Conservation (phyloP, 176 grass and related monocot genomes). For the Elymus sibiricus region DNA sequence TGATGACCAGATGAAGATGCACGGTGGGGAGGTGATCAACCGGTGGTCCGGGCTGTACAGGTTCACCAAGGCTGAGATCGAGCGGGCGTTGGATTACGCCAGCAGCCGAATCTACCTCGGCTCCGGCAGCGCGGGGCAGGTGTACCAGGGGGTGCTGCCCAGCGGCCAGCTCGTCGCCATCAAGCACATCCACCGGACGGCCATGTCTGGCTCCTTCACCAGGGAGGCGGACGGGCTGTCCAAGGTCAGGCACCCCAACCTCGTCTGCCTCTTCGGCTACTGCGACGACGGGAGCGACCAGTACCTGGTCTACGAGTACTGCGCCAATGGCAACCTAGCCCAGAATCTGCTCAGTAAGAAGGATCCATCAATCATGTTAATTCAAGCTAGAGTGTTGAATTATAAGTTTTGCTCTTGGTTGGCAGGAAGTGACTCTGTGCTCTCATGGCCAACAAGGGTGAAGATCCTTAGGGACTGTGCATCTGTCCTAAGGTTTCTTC, state of each 20-base stretch:
- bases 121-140: constrained; percentile 52
- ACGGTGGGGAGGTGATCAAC: constrained; percentile 28
- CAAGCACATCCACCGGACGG: constrained; percentile 56
- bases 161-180: constrained; percentile 62
- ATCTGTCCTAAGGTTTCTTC: constrained; percentile 58
- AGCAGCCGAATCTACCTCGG: constrained; percentile 44
- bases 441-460: constrained; percentile 54
- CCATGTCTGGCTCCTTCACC: constrained; percentile 42
- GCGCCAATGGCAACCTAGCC: constrained; percentile 55
- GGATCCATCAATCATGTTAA: background rate
- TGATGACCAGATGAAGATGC: constrained; percentile 24
- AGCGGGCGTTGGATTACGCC: constrained; percentile 48
- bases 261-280: constrained; percentile 64
- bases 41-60: constrained; percentile 62
- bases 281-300: constrained; percentile 58
- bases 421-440: constrained; percentile 39
- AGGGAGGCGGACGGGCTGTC: constrained; percentile 60
- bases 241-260: constrained; percentile 51
- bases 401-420: background rate
- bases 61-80: constrained; percentile 57
- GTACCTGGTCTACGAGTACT: constrained; percentile 66
- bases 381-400: background rate
- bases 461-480: constrained; percentile 59
- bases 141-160: constrained; percentile 60
- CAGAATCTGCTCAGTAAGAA: constrained; percentile 51